A percentile compares a stretch with the other conserved stretches of the same genome.
phyloP scores from a whole-genome alignment of 2,329 filamentous ascomycete genomes.

The Thyridium curvatum region DNA sequence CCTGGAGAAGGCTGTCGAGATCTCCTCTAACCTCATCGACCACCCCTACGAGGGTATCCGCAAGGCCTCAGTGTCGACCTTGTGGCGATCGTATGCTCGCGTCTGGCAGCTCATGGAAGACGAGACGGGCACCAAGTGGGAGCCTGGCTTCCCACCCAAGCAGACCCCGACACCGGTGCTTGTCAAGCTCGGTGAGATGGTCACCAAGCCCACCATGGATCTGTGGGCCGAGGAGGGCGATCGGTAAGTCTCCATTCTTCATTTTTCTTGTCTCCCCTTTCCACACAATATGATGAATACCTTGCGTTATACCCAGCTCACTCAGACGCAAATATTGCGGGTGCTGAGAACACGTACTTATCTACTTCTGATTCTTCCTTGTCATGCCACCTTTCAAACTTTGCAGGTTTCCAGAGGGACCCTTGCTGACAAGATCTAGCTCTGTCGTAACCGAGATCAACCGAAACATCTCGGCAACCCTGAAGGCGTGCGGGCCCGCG shows the following conservation, averaged over 20 bases:
- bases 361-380: constrained; percentile 35
- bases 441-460: constrained; percentile 91
- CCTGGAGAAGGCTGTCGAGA: constrained; percentile 82
- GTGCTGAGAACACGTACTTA: constrained; percentile 84
- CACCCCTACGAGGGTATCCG: constrained; percentile 91
- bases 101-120: constrained; percentile 85
- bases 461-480: constrained; percentile 81
- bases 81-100: constrained; percentile 90
- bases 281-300: constrained; percentile 68
- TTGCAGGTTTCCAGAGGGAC: constrained; percentile 7
- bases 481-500: constrained; percentile 86
- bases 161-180: constrained; percentile 73
- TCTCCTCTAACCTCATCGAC: constrained; percentile 72
- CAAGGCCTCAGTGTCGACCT: constrained; percentile 82
- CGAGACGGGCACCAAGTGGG: constrained; percentile 74
- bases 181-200: constrained; percentile 76
- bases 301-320: constrained; percentile 98
- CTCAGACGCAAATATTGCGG: constrained; percentile 83
- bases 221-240: constrained; percentile 89
- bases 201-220: constrained; percentile 76
- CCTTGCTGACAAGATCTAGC: constrained; percentile 48
- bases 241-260: constrained; percentile 59
- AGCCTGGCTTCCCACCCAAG: constrained; percentile 78
- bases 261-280: constrained; percentile 9
- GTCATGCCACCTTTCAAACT: constrained; percentile 19